phyloP scores from a whole-genome alignment of 306 rosid genomes.

The Canavalia ensiformis region DNA sequence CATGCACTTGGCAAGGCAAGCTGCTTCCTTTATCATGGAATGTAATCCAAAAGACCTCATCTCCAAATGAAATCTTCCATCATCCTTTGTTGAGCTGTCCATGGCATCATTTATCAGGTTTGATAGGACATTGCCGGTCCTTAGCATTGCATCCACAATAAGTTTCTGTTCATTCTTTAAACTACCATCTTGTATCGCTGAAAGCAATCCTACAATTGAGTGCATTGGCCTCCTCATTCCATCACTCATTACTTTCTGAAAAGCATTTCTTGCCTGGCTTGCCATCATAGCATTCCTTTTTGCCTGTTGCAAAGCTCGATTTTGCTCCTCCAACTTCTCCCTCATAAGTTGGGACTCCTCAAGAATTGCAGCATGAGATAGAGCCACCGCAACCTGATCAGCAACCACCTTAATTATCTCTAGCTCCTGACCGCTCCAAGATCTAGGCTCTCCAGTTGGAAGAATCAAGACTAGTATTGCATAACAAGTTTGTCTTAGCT shows the following conservation, averaged over 20 bases:
- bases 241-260: slow-evolving; percentile 96
- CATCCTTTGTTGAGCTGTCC: slow-evolving; percentile 84
- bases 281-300: slow-evolving; percentile 94
- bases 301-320: slow-evolving; percentile 94
- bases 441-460: slow-evolving; percentile 78
- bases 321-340: slow-evolving; percentile 93
- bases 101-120: slow-evolving; percentile 92
- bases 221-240: slow-evolving; percentile 99
- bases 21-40: slow-evolving; percentile 90
- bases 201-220: slow-evolving; percentile 92
- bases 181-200: slow-evolving; percentile 80
- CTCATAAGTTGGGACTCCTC: slow-evolving; percentile 99
- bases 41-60: slow-evolving; percentile 81
- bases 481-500: slow-evolving; percentile 81
- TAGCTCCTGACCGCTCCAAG: slow-evolving; percentile 88
- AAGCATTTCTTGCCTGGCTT: slow-evolving; percentile 90
- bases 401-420: slow-evolving; percentile 98
- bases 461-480: slow-evolving; percentile 92
- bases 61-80: slow-evolving; percentile 82
- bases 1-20: slow-evolving; percentile 92
- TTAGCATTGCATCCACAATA: slow-evolving; percentile 86
- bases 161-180: slow-evolving; percentile 76
- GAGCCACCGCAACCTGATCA: slow-evolving; percentile 99
- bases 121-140: slow-evolving; percentile 87
- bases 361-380: slow-evolving; percentile 98